Conservation (phyloP, 495 filamentous ascomycete genomes). For the Endocarpon pusillum region DNA sequence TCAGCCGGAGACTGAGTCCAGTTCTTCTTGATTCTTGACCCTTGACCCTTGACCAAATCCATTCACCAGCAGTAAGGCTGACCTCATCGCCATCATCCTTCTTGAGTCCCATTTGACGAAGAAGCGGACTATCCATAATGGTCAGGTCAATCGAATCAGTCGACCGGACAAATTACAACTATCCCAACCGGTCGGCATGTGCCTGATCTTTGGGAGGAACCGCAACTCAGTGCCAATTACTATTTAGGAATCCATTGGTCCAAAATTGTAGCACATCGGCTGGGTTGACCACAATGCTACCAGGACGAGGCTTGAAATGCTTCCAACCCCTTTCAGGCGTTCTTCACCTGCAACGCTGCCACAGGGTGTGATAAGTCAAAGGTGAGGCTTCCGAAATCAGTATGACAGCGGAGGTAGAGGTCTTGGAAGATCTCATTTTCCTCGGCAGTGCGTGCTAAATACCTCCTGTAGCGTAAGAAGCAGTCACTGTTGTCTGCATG, state of each 20-base stretch:
- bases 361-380: conserved; percentile 38
- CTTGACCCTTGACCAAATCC: too few species aligned
- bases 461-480: conserved; percentile 40
- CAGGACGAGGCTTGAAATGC: conserved; percentile 15
- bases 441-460: conserved; percentile 25
- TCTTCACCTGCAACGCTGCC: conserved; percentile 33
- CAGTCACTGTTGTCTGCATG: conserved; percentile 29
- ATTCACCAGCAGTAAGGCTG: too few species aligned
- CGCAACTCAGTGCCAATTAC: conserved; percentile 30
- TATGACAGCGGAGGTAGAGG: conserved; percentile 31
- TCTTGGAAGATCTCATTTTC: conserved; percentile 25
- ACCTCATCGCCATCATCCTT: conserved; percentile 9
- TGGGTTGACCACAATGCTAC: conserved; percentile 30
- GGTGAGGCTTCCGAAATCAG: conserved; percentile 35
- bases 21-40: conserved; percentile 5
- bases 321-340: conserved; percentile 15
- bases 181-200: conserved; percentile 27
- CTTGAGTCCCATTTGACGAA: conserved; percentile 19
- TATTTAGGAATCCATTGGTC: conserved; percentile 28
- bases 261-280: conserved; percentile 30
- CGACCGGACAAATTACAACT: conserved; percentile 32
- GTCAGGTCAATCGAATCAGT: conserved; percentile 20
- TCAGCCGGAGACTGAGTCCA: conserved; percentile 6
- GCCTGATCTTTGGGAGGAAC: conserved; percentile 29
- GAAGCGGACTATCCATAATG: conserved; percentile 19